Evolutionary conservation across 495 filamentous ascomycete genomes (phyloP).

Genomic region (Podospora pseudoanserina): DNA sequence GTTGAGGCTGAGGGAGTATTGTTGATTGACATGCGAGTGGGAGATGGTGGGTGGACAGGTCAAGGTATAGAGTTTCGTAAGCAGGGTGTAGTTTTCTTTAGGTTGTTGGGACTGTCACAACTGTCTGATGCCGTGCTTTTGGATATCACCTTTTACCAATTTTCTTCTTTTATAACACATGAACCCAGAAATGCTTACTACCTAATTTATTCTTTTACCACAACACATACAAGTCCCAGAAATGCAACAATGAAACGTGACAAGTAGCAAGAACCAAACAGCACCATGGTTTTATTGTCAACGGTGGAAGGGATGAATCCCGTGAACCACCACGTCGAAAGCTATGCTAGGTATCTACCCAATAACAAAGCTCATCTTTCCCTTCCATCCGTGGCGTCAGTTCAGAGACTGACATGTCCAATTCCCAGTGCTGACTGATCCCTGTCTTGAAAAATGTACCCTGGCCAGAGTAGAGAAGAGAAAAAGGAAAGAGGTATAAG

Average conservation of each 20-base stretch:
- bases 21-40: too few relatives aligned
- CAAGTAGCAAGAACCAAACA: background rate
- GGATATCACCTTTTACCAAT: too few relatives aligned
- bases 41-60: too few relatives aligned
- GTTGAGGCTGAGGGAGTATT: too few relatives aligned
- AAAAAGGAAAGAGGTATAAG: background rate
- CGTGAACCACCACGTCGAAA: background rate
- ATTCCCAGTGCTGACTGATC: background rate
- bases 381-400: background rate
- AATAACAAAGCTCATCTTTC: background rate
- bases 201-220: background rate
- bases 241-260: background rate
- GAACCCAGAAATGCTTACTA: too few relatives aligned
- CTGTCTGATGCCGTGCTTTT: too few relatives aligned
- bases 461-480: background rate
- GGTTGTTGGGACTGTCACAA: too few relatives aligned
- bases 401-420: background rate
- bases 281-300: background rate
- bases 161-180: too few relatives aligned
- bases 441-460: background rate
- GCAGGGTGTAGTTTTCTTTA: too few relatives aligned
- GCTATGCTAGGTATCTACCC: background rate
- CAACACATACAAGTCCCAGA: background rate
- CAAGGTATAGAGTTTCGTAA: too few relatives aligned
- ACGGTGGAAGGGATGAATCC: background rate